phyloP scores from a whole-genome alignment of 2,329 filamentous ascomycete genomes.

The Talaromyces sp. region DNA sequence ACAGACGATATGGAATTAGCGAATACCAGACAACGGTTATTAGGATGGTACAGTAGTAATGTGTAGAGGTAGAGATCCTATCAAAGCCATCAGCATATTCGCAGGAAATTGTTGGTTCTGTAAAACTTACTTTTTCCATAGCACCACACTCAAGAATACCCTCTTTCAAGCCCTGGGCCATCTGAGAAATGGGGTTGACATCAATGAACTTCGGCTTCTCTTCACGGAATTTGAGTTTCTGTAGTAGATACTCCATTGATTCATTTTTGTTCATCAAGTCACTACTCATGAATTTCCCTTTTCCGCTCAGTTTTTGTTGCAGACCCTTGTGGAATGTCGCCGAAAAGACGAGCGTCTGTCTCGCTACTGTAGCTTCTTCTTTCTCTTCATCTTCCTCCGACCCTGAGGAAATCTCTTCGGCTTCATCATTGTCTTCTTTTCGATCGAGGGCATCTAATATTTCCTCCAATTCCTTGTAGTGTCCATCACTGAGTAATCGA shows the following conservation, averaged over 20 bases:
- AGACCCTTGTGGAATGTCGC: conserved; percentile 90
- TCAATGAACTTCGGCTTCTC: conserved; percentile 86
- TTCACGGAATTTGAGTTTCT: conserved; percentile 81
- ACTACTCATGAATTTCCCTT: conserved; percentile 53
- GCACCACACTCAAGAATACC: conserved; percentile 87
- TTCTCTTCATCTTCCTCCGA: conserved; percentile 36
- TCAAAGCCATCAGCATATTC: neutral
- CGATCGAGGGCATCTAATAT: conserved; percentile 77
- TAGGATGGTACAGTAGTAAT: conserved; percentile 74
- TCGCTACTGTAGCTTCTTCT: conserved; percentile 26
- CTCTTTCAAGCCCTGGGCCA: conserved; percentile 81
- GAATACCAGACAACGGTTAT: conserved; percentile 79
- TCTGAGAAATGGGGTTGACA: conserved; percentile 80
- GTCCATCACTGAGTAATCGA: conserved; percentile 80
- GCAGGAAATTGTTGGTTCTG: neutral
- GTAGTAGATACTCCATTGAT: conserved; percentile 87
- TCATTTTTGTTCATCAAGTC: conserved; percentile 67
- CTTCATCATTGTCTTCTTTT: conserved; percentile 41
- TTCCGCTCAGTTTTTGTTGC: conserved; percentile 84
- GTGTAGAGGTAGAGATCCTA: conserved; percentile 90
- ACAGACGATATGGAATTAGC: conserved; percentile 94
- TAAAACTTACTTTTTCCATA: conserved; percentile 70
- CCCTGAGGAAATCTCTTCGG: conserved; percentile 20
- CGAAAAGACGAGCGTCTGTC: conserved; percentile 93
- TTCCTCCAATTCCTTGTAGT: conserved; percentile 90